Evolutionary conservation across 208 protist species (phyloP), one percentile per base, ranked within the genome.

Genomic region (Trypanosomatidae sp.): DNA sequence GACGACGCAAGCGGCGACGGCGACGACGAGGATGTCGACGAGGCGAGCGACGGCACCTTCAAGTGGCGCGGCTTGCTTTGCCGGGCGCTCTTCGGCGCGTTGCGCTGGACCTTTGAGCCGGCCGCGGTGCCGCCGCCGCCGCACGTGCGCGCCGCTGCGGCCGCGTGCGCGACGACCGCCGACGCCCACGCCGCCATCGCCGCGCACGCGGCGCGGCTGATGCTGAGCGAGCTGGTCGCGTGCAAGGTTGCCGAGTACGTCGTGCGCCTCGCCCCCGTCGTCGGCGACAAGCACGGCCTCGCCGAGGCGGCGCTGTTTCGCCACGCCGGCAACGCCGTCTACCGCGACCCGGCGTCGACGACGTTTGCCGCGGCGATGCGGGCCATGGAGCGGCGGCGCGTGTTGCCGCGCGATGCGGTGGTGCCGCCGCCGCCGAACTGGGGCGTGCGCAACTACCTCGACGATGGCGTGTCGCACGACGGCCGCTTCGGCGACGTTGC

Each of bases 21-120:
- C 51, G 42, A 56, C 11, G 30, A 35, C 30, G 30, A 35, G n/a
- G 53, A 48, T 20, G 38, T 27, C 25, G 23, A 35, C 15, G 20
- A 22, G 8, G 33, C 30, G 43, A 6, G 35, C 32, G 42, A 49
- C 19, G 48, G 25, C 4, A 24, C 20, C 13, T 4, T 18, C 6
- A 21, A 50, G 24, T 33, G 33, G 39, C 67, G 71, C 33, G 49
- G 51, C 18, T 44, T 47, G 22, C 51, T 77, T 22, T 58, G 57
- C 6, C 71, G 76, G 5, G 75, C 61, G 19, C 33, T 87, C 10
- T 63, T 90, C 8, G 81, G 81, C n/a, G 52, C 60, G 16, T 56
- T 90, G 33, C 79, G 79, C 15, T 88, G 79, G 74, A 48, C 79
- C 3, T 13, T 79, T 21, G 65, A 78, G 37, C 62, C 66, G 10